Evolutionary conservation across 169 alveolate species (phyloP).

Genomic region (Plasmodium cynomolgi): DNA sequence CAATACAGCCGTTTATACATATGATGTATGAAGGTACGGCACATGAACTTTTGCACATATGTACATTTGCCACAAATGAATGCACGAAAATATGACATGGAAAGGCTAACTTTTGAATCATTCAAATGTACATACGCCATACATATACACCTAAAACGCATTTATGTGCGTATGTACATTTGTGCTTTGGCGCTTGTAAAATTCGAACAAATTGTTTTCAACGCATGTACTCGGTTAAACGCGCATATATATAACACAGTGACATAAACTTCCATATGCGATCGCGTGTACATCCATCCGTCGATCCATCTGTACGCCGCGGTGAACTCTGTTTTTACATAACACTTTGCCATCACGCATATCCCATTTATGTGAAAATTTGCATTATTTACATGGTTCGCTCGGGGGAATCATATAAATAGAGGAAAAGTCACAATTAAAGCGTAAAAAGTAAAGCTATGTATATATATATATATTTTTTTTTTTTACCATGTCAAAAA

Average conservation of each 20-base stretch:
- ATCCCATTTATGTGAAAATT: slow-evolving; percentile 20
- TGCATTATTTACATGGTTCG: slow-evolving; percentile 7
- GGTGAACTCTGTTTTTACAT: not conserved
- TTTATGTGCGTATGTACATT: not conserved
- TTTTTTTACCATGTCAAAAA: not conserved
- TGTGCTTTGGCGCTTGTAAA: not conserved
- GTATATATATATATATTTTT: not conserved
- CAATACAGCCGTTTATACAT: not conserved
- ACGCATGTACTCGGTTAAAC: not conserved
- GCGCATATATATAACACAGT: not conserved
- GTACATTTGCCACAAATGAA: not conserved
- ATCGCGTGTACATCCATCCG: not conserved
- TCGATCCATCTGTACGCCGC: not conserved
- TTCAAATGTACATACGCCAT: slow-evolving; percentile 11
- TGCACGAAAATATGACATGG: not conserved
- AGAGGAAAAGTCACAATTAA: slow-evolving; percentile 16
- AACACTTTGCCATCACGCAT: not conserved
- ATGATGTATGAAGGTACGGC: not conserved
- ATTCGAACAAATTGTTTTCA: slow-evolving; percentile 1
- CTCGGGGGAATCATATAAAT: slow-evolving; percentile 18
- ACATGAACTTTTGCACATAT: not conserved
- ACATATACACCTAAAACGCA: slow-evolving; percentile 3
- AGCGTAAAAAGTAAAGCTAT: slow-evolving; percentile 5
- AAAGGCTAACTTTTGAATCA: not conserved
- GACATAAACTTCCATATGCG: not conserved